Evolutionary conservation across 2,329 filamentous ascomycete species (phyloP), one percentile per base, ranked within the genome.

Genomic region (Colletotrichum orbiculare): DNA sequence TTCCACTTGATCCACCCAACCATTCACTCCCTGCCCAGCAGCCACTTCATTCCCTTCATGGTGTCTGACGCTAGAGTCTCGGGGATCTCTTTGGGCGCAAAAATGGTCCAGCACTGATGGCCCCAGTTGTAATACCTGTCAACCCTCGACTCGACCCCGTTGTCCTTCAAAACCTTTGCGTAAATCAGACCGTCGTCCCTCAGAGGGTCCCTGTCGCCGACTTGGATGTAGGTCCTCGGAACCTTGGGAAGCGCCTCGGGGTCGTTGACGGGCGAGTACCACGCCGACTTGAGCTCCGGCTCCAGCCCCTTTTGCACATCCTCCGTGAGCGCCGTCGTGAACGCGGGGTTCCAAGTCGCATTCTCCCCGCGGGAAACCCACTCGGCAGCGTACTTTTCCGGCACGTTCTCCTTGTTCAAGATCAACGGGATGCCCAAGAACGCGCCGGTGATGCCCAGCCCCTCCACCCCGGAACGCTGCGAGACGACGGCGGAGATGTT

Each of bases 151-250:
- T 75, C 70, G 4, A 84, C 78, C 0, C 74, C 75, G 39, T 82
- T 77, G 48, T 82, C 80, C 39, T 76, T 73, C 66, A 87, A 69
- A 8, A 82, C 70, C 49, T 77, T 72, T 62, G 85, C 83, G 66
- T 86, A 87, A 0, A 87, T 79, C 54, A 87, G 63, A 0, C 76
- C 82, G 54, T 87, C 85, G 64, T 88, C 85, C 5, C 85, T 73
- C 6, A 84, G 67, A 1, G 80, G 80, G 69, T 87, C 85, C 65
- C 81, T 67, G 15, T 84, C 85, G 63, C 77, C 79, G 0, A 85
- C 76, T 67, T 85, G 82, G 2, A 87, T 73, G 70, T 84, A 87
- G 0, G 81, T 77, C 2, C 74, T 76, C 5, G 83, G 83, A 33
- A 84, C 72, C 4, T 69, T 74, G 3, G 68, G 66, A 53, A 79